These are phyloP conservation scores for Debaryomyces tyrocola DNA, from an alignment of 805 yeast genomes.

Conservation along the genomic window DNA sequence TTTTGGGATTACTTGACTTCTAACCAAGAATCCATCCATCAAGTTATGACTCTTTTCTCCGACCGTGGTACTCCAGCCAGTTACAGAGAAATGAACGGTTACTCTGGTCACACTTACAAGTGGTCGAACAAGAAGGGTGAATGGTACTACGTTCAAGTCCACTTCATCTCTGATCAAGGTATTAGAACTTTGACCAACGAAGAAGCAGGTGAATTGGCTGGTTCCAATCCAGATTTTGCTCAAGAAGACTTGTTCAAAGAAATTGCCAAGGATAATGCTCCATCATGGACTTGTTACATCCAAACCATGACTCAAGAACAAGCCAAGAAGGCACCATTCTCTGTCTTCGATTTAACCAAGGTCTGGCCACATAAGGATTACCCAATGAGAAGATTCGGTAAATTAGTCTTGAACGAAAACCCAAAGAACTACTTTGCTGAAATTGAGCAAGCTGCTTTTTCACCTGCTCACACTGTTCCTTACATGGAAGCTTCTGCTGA, in stretches of 20 bases:
- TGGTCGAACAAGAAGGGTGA: slow-evolving; percentile 76
- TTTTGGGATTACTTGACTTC: slow-evolving; percentile 80
- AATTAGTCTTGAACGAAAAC: slow-evolving; percentile 74
- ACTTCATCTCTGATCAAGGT: slow-evolving; percentile 67
- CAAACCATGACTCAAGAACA: slow-evolving; percentile 86
- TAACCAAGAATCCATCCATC: slow-evolving; percentile 75
- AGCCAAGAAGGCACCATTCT: slow-evolving; percentile 72
- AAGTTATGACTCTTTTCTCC: slow-evolving; percentile 68
- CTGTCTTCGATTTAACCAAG: slow-evolving; percentile 88
- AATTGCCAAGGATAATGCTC: slow-evolving; percentile 74
- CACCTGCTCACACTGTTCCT: slow-evolving; percentile 73
- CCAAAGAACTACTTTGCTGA: slow-evolving; percentile 86
- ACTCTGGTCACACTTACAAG: slow-evolving; percentile 82
- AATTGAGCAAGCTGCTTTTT: slow-evolving; percentile 60
- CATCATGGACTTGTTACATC: slow-evolving; percentile 82
- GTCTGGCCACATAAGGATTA: slow-evolving; percentile 87
- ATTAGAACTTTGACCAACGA: slow-evolving; percentile 53
- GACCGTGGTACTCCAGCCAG: slow-evolving; percentile 83
- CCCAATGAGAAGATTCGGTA: slow-evolving; percentile 86
- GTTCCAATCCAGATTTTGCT: slow-evolving; percentile 79
- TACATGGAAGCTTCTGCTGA: slow-evolving; percentile 76
- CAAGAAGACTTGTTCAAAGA: slow-evolving; percentile 78
- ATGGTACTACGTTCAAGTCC: slow-evolving; percentile 79
- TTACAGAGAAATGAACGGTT: slow-evolving; percentile 78
- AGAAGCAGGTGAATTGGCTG: slow-evolving; percentile 66